Evolutionary conservation across 495 filamentous ascomycete genomes (phyloP).

Genomic region (Penicillium canariense): DNA sequence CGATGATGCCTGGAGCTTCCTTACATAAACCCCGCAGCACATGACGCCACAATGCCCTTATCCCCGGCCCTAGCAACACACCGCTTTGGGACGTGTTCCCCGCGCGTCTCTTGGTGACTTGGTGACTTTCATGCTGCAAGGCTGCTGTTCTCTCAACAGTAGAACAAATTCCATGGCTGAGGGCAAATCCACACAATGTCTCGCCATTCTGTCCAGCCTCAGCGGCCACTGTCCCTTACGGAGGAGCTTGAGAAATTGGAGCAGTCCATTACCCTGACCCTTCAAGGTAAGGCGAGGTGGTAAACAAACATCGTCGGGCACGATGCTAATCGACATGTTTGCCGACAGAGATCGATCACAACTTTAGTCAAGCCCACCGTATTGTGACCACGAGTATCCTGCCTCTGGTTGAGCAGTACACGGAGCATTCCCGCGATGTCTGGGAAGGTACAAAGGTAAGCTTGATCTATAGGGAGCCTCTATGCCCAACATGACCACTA

Average conservation of each 20-base stretch:
- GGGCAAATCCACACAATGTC: conserved; percentile 38
- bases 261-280: conserved; percentile 91
- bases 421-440: conserved; percentile 86
- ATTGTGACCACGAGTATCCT: conserved; percentile 94
- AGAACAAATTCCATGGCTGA: background rate
- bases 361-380: conserved; percentile 94
- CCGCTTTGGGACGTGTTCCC: conserved; percentile 34
- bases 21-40: conserved; percentile 32
- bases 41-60: conserved; percentile 38
- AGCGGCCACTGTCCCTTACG: conserved; percentile 74
- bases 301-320: conserved; percentile 19
- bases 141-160: conserved; percentile 9
- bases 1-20: conserved; percentile 20
- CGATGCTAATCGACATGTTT: conserved; percentile 6
- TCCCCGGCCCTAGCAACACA: conserved; percentile 36
- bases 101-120: conserved; percentile 21
- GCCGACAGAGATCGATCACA: conserved; percentile 88
- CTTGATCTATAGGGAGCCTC: background rate
- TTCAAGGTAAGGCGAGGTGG: conserved; percentile 65
- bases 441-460: conserved; percentile 91
- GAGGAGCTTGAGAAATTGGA: conserved; percentile 96
- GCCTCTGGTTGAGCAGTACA: conserved; percentile 94
- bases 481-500: background rate
- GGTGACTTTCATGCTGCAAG: conserved; percentile 5
- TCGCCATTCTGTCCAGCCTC: conserved; percentile 49